Evolutionary conservation across 2,329 filamentous ascomycete genomes (phyloP).

Genomic region (Trichoderma guizhouense): DNA sequence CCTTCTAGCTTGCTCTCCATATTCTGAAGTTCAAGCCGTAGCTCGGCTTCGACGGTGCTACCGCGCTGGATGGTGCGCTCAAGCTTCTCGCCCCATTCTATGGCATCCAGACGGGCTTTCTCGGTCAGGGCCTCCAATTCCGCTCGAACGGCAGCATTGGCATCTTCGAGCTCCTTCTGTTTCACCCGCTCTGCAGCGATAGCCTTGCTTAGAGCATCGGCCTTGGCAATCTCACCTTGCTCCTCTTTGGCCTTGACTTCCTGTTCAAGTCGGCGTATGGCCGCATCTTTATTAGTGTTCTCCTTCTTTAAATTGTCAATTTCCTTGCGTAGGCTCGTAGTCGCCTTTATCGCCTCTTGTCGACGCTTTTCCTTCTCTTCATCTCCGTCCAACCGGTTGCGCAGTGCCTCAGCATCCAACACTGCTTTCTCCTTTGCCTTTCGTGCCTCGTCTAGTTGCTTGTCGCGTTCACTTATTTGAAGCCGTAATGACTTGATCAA

Average conservation of each 20-base stretch:
- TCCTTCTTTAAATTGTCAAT: constrained; percentile 45
- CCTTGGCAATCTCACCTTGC: constrained; percentile 61
- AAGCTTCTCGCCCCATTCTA: constrained; percentile 69
- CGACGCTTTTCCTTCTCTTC: constrained; percentile 55
- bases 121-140: constrained; percentile 76
- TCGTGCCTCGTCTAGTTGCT: constrained; percentile 57
- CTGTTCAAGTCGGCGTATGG: constrained; percentile 64
- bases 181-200: constrained; percentile 63
- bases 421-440: constrained; percentile 57
- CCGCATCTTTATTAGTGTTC: constrained; percentile 57
- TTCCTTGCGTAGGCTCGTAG: constrained; percentile 45
- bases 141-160: constrained; percentile 63
- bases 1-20: constrained; percentile 89
- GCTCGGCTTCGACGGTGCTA: constrained; percentile 67
- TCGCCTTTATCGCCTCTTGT: constrained; percentile 49
- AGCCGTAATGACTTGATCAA: constrained; percentile 77
- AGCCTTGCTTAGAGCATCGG: constrained; percentile 63
- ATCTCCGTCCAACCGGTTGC: constrained; percentile 46
- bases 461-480: constrained; percentile 64
- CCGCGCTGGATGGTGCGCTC: constrained; percentile 69
- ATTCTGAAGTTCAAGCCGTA: constrained; percentile 71
- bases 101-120: constrained; percentile 64
- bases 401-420: constrained; percentile 46
- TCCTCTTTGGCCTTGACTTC: constrained; percentile 67
- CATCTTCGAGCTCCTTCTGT: constrained; percentile 53